These are phyloP conservation scores for Neofusicoccum cordaticola DNA, from an alignment of 2,329 filamentous ascomycete genomes.

Conservation along the genomic window DNA sequence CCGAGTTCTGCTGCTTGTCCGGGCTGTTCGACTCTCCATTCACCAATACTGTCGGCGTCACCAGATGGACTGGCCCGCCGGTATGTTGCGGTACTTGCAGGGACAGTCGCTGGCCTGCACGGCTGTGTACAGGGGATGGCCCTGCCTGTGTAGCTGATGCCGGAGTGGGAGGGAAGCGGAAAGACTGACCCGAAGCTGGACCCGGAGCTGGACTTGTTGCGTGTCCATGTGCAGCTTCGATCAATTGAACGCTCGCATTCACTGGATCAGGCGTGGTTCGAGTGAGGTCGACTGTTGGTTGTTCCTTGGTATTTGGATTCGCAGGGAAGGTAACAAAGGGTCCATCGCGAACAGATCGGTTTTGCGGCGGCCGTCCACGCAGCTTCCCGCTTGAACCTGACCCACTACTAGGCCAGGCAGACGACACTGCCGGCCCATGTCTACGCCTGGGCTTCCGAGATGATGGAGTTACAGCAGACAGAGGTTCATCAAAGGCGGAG, in stretches of 20 bases:
- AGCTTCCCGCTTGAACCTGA: slow-evolving; percentile 65
- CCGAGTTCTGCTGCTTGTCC: slow-evolving; percentile 18
- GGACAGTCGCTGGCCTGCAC: slow-evolving; percentile 51
- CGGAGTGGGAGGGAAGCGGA: slow-evolving; percentile 39
- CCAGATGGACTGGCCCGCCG: slow-evolving; percentile 60
- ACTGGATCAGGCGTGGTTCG: slow-evolving; percentile 42
- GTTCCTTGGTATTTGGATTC: slow-evolving; percentile 52
- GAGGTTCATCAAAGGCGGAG: slow-evolving; percentile 59
- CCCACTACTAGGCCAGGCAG: slow-evolving; percentile 75
- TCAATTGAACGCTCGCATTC: slow-evolving; percentile 29
- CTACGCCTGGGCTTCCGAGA: slow-evolving; percentile 56
- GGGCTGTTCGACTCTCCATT: slow-evolving; percentile 44
- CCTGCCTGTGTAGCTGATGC: slow-evolving; percentile 29
- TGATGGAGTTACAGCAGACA: slow-evolving; percentile 66
- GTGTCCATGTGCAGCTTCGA: slow-evolving; percentile 11
- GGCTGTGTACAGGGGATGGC: slow-evolving; percentile 25
- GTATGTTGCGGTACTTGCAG: slow-evolving; percentile 63
- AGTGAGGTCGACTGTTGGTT: slow-evolving; percentile 45
- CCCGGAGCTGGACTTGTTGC: slow-evolving; percentile 22
- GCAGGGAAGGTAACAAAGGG: slow-evolving; percentile 69
- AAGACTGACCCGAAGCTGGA: slow-evolving; percentile 24
- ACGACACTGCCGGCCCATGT: slow-evolving; percentile 84
- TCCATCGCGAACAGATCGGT: slow-evolving; percentile 62
- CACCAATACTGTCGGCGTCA: slow-evolving; percentile 57
- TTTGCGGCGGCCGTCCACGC: slow-evolving; percentile 75